A percentile compares a stretch with the other conserved stretches of the same genome.
Conservation (phyloP, 2,329 filamentous ascomycete species). For the Fusarium avenaceum region DNA sequence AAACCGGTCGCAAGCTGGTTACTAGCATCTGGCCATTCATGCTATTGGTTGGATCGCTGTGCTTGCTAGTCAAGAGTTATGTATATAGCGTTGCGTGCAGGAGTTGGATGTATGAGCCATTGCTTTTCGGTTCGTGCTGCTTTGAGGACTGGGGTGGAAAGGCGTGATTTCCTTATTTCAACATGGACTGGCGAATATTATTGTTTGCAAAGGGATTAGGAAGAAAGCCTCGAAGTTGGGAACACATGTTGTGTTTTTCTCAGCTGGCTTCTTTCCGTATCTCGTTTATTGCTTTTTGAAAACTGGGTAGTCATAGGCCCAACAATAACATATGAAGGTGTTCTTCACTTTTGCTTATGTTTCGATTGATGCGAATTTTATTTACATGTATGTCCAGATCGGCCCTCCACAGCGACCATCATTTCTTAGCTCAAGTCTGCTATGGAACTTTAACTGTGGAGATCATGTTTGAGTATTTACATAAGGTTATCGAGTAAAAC, state of each 20-base stretch:
- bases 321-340: not conserved
- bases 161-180: slow-evolving; percentile 26
- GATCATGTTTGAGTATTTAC: not conserved
- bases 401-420: too few relatives aligned
- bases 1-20: not conserved
- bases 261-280: slow-evolving; percentile 1
- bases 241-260: slow-evolving; percentile 1
- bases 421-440: not conserved
- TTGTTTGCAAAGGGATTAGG: slow-evolving; percentile 17
- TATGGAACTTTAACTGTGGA: not conserved
- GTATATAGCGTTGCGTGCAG: slow-evolving; percentile 30
- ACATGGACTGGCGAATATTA: slow-evolving; percentile 28
- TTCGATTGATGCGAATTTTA: too few relatives aligned
- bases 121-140: slow-evolving; percentile 32
- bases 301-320: slow-evolving; percentile 1
- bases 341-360: not conserved
- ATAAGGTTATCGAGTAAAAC: slow-evolving; percentile 14
- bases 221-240: not conserved
- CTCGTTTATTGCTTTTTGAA: slow-evolving; percentile 5
- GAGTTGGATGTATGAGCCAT: slow-evolving; percentile 44
- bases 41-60: slow-evolving; percentile 25
- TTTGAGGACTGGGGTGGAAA: slow-evolving; percentile 17
- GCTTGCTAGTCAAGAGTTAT: slow-evolving; percentile 19
- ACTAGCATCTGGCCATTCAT: not conserved
- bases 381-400: too few relatives aligned